Base-by-base conservation (phyloP, 148 eudicot genomes). In the Vaccinium vitisidaea region DNA sequence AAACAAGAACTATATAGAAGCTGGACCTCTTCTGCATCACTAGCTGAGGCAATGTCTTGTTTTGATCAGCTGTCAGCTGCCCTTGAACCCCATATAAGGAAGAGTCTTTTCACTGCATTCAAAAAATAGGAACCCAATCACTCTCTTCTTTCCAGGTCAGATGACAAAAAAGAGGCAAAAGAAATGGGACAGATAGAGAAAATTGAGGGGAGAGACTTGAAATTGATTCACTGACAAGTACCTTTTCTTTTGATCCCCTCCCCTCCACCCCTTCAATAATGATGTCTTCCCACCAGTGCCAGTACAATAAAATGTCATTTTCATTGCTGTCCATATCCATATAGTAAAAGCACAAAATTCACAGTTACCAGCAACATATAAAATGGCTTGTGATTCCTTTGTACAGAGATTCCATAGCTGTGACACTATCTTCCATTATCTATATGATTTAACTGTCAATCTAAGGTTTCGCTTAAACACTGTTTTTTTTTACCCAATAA, bases 171-270 rank as follows among this genome's bases (percentile, higher is more conserved):
- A 63, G 18, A 82, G 75, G 65, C 80, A 54, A 79, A 78, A 73
- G 59, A 85, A 80, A 85, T 74, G 71, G 61, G 82, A 75, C 67
- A 49, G 76, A 73, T 16, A 82, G 84, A 84, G 75, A 80, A 82
- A 85, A 87, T 82, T 74, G 84, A 83, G 83, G 83, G 83, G 53
- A 69, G 25, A 73, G 82, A 81, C 86, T 76, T 80, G 59, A 71
- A 82, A 81, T 78, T 81, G 79, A 83, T 69, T 19, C 71, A 81
- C 10, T 84, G 87, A 84, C 65, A 46, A 15, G 77, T 69, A 76
- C 82, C 86, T 85, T 86, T 84, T 48, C 76, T 80, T 85, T 89
- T 87, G 85, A 87, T 86, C 84, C 83, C 88, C 85, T 43, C 46
- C 46, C 46, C 2, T 5, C 46, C 46, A 43, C 6, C 49, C 15